Evolutionary conservation across 192 early-diverging fungal species (phyloP).

Genomic region (Coemansia sp.): DNA sequence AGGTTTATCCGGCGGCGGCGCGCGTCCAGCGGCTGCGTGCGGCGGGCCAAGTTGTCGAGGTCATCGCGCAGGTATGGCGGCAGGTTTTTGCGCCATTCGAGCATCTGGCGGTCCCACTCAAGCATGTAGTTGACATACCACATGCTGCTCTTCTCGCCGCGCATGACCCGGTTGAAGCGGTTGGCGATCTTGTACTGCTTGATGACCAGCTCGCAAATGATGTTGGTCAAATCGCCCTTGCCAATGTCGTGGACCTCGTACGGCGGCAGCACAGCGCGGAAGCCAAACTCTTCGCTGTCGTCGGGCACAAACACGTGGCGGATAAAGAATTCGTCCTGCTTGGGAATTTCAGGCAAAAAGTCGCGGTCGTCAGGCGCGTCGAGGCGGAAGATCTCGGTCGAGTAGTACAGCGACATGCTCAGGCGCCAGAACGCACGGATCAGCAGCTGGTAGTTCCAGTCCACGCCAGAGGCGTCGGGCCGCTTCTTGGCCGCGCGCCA

Average conservation of each 20-base stretch:
- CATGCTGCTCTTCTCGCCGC: constrained; percentile 36
- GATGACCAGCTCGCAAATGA: constrained; percentile 42
- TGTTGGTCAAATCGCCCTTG: constrained; percentile 33
- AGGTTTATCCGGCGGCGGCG: constrained; percentile 41
- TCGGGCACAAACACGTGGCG: constrained; percentile 46
- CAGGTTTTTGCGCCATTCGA: constrained; percentile 44
- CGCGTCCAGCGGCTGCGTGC: constrained; percentile 42
- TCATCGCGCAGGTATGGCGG: constrained; percentile 34
- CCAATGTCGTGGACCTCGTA: constrained; percentile 19
- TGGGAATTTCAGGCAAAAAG: constrained; percentile 47
- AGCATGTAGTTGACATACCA: constrained; percentile 45
- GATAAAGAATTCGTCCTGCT: constrained; percentile 41
- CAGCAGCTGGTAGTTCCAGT: constrained; percentile 49
- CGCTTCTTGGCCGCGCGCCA: constrained; percentile 41
- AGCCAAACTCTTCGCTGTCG: constrained; percentile 41
- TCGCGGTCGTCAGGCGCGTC: constrained; percentile 53
- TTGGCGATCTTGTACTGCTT: constrained; percentile 51
- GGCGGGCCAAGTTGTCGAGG: constrained; percentile 32
- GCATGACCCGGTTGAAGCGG: constrained; percentile 46
- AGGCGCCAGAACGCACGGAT: constrained; percentile 50
- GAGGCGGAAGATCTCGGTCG: constrained; percentile 48
- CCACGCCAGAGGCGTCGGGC: constrained; percentile 18
- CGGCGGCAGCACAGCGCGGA: constrained; percentile 30
- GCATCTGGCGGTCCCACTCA: constrained; percentile 54
- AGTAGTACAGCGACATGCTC: constrained; percentile 39